A percentile compares a stretch with the other conserved stretches of the same genome.
phyloP scores from a whole-genome alignment of 192 early-diverging fungal genomes.

The Linnemannia elongata region DNA sequence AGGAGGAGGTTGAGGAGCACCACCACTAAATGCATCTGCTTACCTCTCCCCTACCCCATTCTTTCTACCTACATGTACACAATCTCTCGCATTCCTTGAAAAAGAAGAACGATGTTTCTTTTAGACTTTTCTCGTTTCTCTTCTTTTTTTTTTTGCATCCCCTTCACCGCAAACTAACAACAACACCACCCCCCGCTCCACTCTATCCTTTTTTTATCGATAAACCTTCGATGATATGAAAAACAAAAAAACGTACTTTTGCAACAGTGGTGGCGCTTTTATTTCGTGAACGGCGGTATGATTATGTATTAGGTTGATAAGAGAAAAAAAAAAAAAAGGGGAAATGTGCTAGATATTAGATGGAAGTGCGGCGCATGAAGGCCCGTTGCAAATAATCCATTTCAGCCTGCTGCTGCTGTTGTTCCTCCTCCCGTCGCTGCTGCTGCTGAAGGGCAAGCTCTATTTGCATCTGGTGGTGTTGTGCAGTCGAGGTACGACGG shows the following conservation, averaged over 20 bases:
- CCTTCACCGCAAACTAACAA: background rate
- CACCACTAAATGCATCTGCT: conserved; percentile 43
- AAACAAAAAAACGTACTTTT: background rate
- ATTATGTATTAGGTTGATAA: too few species aligned
- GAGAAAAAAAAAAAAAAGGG: background rate
- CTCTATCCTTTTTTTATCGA: conserved; percentile 11
- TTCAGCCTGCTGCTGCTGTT: background rate
- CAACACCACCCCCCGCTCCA: conserved; percentile 17
- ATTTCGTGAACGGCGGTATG: too few species aligned
- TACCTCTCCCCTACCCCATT: background rate
- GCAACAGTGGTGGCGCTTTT: too few species aligned
- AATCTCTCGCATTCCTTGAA: background rate
- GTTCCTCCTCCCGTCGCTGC: background rate
- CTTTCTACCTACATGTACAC: conserved; percentile 1
- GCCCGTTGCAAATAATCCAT: background rate
- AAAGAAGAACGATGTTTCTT: background rate
- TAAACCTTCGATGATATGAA: background rate
- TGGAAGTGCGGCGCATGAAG: background rate
- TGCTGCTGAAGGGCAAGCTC: conserved; percentile 5
- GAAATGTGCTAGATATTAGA: background rate
- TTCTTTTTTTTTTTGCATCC: background rate
- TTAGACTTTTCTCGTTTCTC: background rate
- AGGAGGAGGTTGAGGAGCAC: conserved; percentile 44
- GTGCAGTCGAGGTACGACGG: conserved; percentile 23
- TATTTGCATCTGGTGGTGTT: conserved; percentile 14